Evolutionary conservation across 192 early-diverging fungal genomes (phyloP), one percentile per base, ranked within the genome.

Genomic region (Backusella sp.): DNA sequence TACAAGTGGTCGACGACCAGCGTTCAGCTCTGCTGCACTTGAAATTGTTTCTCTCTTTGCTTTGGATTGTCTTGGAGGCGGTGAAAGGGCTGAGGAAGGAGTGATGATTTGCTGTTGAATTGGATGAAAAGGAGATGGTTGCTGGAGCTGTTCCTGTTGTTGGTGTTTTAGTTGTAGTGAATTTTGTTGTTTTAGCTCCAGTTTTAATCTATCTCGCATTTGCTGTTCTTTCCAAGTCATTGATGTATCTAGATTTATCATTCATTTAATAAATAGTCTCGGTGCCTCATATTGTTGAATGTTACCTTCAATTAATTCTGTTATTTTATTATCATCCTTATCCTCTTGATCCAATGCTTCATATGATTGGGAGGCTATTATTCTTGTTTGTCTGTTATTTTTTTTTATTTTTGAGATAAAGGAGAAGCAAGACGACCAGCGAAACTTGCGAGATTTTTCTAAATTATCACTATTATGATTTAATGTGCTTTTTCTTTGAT

Each of bases 391-490:
- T 15, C 23, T 62, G 56, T 71, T 71, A 44, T 71, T 44, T 49
- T 71, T 71, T 44, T 71, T 71, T 42, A 71, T 28, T 46, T 71
- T 71, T 49, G 39, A 28, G 41, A 71, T 71, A 32, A 71, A 71
- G 14, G 70, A 46, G 14, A 71, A 71, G 28, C 70, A 71, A 26
- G 70, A 71, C 70, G 70, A 44, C 70, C 70, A 71, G 70, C 70
- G 70, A 49, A 71, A 71, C 42, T 71, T 71, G 28, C 42, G 39
- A 34, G 70, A 17, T 71, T 71, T 71, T 49, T 71, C 70, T 23
- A 49, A 30, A 28, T 4, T 70, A 46, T 26, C 8, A 44, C 46
- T 44, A 6, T 71, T 7, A 30, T 49, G 36, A 28, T 44, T 26
- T 15, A 44, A 5, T 30, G n/a, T 12, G 6, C 11, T 71, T 49